Conservation (phyloP, 75 land plant species). For the Pinus taeda region DNA sequence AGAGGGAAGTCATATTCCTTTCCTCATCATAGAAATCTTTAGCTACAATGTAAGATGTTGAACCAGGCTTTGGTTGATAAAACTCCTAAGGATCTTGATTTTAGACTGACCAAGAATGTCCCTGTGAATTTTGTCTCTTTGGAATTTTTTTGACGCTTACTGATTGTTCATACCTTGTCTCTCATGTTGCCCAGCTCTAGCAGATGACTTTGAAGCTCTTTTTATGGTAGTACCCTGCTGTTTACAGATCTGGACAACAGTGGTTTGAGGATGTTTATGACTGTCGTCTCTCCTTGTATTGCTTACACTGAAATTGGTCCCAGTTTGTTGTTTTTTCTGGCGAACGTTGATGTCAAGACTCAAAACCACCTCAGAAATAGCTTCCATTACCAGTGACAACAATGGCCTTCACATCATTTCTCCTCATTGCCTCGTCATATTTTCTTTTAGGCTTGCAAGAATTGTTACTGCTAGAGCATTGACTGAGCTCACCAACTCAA, state of each 20-base stretch:
- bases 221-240: neutral
- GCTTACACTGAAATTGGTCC: no score
- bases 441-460: no score
- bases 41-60: neutral
- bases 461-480: no score
- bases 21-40: no score
- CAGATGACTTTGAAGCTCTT: neutral
- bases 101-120: neutral
- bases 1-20: no score
- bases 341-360: no score
- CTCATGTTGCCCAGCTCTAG: constrained; percentile 6
- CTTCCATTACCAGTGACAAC: no score
- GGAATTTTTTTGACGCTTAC: neutral
- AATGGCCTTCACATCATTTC: no score
- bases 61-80: constrained; percentile 13
- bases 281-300: neutral
- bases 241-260: neutral
- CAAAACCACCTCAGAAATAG: no score
- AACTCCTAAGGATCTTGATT: constrained; percentile 5
- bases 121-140: neutral
- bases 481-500: no score
- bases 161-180: neutral
- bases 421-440: no score
- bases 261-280: neutral
- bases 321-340: no score